Conservation (phyloP, 129 eudicot species). For the Flaveria trinervia region DNA sequence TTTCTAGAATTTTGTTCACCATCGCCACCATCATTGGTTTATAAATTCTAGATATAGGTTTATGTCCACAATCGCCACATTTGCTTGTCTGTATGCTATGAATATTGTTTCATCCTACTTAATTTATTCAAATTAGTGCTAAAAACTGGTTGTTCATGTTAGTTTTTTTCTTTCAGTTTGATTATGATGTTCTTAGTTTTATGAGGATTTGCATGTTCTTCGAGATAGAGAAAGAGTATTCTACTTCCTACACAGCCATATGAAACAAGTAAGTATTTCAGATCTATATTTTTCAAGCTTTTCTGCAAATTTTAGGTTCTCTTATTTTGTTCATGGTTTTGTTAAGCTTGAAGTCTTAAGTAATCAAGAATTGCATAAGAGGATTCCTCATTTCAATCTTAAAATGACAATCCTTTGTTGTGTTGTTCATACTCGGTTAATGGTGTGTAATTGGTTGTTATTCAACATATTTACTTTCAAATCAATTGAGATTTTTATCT, state of each 20-base stretch:
- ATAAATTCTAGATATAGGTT: no score
- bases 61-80: no score
- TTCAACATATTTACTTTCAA: neutral
- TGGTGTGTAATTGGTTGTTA: conserved; percentile 22
- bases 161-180: no score
- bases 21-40: no score
- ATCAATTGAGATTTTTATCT: conserved; percentile 11
- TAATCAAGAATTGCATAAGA: conserved; percentile 67
- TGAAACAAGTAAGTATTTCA: conserved; percentile 71
- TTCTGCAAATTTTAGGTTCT: neutral
- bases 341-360: conserved; percentile 81
- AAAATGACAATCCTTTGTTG: conserved; percentile 80
- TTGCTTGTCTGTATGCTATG: no score
- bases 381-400: conserved; percentile 60
- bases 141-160: no score
- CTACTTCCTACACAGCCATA: conserved; percentile 89
- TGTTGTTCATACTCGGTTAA: conserved; percentile 58
- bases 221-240: conserved; percentile 57
- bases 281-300: conserved; percentile 31
- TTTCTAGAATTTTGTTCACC: no score
- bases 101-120: no score
- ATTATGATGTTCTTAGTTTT: no score
- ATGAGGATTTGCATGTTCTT: conserved; percentile 43
- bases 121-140: no score
- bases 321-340: conserved; percentile 32